These are phyloP conservation scores for Pneumocystis wakefieldiae DNA, from an alignment of 1,139 yeast genomes.

Conservation along the genomic window DNA sequence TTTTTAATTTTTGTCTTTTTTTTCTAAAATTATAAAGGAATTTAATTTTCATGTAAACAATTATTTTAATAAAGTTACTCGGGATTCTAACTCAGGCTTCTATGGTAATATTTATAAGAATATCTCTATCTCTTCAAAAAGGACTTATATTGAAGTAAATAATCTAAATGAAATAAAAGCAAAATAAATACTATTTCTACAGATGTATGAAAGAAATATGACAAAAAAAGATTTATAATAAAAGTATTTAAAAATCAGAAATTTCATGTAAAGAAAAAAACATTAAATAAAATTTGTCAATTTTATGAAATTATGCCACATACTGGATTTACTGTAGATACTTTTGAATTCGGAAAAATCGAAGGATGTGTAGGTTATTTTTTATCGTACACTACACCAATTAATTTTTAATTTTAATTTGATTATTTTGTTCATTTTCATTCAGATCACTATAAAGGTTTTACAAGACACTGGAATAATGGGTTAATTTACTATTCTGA, in stretches of 20 bases:
- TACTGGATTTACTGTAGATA: slow-evolving; percentile 24
- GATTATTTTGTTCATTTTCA: slow-evolving; percentile 66
- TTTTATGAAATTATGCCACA: slow-evolving; percentile 23
- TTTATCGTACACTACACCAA: slow-evolving; percentile 15
- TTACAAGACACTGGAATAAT: slow-evolving; percentile 59
- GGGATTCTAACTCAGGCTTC: neutral
- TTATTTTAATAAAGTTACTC: neutral
- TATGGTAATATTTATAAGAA: neutral
- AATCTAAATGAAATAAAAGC: neutral
- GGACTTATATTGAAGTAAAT: neutral
- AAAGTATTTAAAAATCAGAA: neutral
- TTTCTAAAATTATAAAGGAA: neutral
- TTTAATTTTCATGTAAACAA: neutral
- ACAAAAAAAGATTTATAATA: neutral
- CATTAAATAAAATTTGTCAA: slow-evolving; percentile 17
- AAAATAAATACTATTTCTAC: neutral
- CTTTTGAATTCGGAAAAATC: slow-evolving; percentile 27
- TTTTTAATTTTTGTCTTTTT: neutral
- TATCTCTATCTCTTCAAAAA: neutral
- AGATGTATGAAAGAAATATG: neutral
- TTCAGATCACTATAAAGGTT: slow-evolving; percentile 84
- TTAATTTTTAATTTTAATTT: slow-evolving; percentile 38
- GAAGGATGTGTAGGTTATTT: slow-evolving; percentile 23
- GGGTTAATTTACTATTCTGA: slow-evolving; percentile 56
- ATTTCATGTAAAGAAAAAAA: neutral